These are phyloP conservation scores for Fistulifera solaris DNA, from an alignment of 108 stramenopile species.

Conservation along the genomic window DNA sequence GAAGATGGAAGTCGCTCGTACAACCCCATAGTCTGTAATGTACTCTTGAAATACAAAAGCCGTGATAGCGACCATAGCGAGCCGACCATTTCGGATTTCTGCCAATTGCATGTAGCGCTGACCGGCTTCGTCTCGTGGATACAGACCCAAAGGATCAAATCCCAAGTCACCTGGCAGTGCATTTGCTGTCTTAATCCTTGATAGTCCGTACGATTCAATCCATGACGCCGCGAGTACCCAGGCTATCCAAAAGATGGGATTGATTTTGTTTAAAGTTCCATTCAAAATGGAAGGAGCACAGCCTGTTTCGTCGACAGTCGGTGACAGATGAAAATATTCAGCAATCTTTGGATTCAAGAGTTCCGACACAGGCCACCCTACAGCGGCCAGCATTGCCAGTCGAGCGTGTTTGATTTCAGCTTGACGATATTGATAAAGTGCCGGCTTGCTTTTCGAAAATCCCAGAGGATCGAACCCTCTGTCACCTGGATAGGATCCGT, in stretches of 20 bases:
- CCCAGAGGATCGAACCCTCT: constrained; percentile 86
- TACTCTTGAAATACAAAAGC: constrained; percentile 64
- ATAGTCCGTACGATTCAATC: constrained; percentile 52
- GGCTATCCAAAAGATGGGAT: constrained; percentile 66
- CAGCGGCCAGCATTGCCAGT: constrained; percentile 33
- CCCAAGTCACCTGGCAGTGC: constrained; percentile 67
- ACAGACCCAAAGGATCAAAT: constrained; percentile 77
- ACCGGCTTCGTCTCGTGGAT: constrained; percentile 43
- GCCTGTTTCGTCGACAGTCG: constrained; percentile 45
- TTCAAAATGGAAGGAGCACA: constrained; percentile 66
- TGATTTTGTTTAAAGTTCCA: constrained; percentile 62
- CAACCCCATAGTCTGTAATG: constrained; percentile 41
- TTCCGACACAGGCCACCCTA: constrained; percentile 79
- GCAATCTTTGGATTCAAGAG: constrained; percentile 60
- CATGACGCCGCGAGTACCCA: constrained; percentile 64
- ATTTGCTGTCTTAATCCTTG: constrained; percentile 24
- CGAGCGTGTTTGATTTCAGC: constrained; percentile 85
- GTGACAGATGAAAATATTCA: constrained; percentile 26
- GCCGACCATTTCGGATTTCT: constrained; percentile 81
- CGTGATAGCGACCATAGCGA: constrained; percentile 70
- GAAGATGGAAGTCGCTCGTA: constrained; percentile 66
- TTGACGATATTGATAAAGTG: constrained; percentile 55
- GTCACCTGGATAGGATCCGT: constrained; percentile 43
- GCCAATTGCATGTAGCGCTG: constrained; percentile 64
- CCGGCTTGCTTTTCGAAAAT: constrained; percentile 40